Percentiles rank a stretch among this genome's conserved stretches.
phyloP scores from a whole-genome alignment of 345 rosid genomes.

The Nasturtium officinale region DNA sequence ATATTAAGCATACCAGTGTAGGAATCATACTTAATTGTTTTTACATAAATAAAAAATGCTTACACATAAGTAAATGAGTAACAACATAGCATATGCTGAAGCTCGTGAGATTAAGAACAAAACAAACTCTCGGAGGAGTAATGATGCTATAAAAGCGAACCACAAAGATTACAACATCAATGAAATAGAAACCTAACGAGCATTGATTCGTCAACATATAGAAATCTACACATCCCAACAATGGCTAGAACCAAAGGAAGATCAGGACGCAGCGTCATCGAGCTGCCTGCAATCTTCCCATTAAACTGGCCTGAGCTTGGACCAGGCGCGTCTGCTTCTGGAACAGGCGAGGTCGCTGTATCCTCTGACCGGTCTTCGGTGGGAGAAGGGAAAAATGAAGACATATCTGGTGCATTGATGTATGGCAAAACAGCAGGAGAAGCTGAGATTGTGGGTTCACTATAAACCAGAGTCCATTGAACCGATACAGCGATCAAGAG shows the following conservation, averaged over 20 bases:
- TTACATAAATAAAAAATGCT: not conserved
- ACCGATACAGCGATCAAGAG: conserved; percentile 37
- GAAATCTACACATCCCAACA: conserved; percentile 36
- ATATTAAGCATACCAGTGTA: too few species aligned
- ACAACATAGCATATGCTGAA: conserved; percentile 22
- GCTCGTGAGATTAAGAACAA: conserved; percentile 20
- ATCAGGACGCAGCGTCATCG: conserved; percentile 35
- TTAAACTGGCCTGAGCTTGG: conserved; percentile 57
- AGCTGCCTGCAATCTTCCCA: conserved; percentile 53
- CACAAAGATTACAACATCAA: conserved; percentile 29
- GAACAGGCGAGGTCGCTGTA: conserved; percentile 49
- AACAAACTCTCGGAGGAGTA: not conserved
- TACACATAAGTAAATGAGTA: conserved; percentile 13
- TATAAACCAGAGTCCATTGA: conserved; percentile 28
- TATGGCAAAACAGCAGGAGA: conserved; percentile 64
- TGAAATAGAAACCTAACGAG: not conserved
- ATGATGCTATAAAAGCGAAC: conserved; percentile 19
- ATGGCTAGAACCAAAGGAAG: conserved; percentile 24
- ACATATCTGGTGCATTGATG: conserved; percentile 55
- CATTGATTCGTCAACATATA: conserved; percentile 12
- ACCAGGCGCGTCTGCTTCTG: conserved; percentile 48
- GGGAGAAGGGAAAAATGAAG: conserved; percentile 72
- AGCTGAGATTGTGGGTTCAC: conserved; percentile 53
- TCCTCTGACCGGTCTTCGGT: conserved; percentile 33
- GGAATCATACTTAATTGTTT: not conserved